Evolutionary conservation across 2,329 filamentous ascomycete genomes (phyloP).

Genomic region (Graphiopsis chlorocephala): DNA sequence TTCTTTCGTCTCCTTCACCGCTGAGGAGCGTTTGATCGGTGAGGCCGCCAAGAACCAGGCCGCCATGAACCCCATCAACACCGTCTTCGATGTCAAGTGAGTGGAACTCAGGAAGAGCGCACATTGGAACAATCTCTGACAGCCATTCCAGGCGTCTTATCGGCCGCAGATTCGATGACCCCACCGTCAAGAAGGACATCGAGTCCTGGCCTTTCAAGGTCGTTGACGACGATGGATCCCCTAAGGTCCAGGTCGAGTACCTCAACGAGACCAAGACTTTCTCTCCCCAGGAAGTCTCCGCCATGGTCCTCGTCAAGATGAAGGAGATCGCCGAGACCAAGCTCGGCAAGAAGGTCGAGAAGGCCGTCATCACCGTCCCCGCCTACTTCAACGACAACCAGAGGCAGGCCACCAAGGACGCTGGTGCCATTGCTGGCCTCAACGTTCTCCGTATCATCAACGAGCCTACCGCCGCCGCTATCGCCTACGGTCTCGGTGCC

Average conservation of each 20-base stretch:
- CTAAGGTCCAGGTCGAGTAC: conserved; percentile 93
- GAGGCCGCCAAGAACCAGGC: conserved; percentile 99
- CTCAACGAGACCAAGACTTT: conserved; percentile 92
- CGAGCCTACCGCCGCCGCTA: conserved; percentile 96
- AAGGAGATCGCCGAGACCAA: conserved; percentile 98
- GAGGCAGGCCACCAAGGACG: conserved; percentile 98
- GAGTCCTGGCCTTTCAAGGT: conserved; percentile 99
- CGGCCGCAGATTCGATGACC: conserved; percentile 90
- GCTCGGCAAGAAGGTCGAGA: conserved; percentile 97
- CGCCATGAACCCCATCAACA: conserved; percentile 98
- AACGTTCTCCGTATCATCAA: conserved; percentile 99
- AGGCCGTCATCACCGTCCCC: conserved; percentile 97
- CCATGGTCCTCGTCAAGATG: conserved; percentile 99
- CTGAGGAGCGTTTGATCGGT: conserved; percentile 97
- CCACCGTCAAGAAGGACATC: conserved; percentile 97
- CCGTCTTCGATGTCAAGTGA: conserved; percentile 93
- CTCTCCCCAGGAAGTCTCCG: conserved; percentile 97
- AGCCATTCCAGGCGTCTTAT: conserved; percentile 75
- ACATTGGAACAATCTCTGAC: conserved; percentile 31
- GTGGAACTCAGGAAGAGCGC: conserved; percentile 16
- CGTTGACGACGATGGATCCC: conserved; percentile 81
- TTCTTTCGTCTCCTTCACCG: conserved; percentile 98
- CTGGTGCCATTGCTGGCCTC: conserved; percentile 92
- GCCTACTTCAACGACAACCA: conserved; percentile 99
- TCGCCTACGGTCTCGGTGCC: conserved; percentile 81